Conservation (phyloP, 1,139 yeast species). For the Diutina ranongensis region DNA sequence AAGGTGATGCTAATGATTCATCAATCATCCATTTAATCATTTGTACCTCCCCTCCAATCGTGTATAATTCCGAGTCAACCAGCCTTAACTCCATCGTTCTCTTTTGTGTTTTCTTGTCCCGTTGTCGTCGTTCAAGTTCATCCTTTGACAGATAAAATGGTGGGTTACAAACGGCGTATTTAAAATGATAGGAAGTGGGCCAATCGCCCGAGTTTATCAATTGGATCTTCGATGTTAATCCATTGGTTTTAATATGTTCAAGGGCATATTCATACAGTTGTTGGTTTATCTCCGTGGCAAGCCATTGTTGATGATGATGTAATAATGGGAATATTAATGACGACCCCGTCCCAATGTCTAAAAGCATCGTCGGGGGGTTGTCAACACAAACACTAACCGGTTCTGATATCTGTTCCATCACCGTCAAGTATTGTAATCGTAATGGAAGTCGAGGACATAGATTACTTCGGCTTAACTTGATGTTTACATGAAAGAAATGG, state of each 20-base stretch:
- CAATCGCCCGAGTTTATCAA: background rate
- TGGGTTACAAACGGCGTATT: background rate
- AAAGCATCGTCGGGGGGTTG: background rate
- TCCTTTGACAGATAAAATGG: background rate
- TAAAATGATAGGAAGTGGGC: background rate
- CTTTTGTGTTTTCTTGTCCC: background rate
- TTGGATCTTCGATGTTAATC: background rate
- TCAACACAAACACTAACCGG: background rate
- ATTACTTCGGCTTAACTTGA: background rate
- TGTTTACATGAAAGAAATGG: background rate
- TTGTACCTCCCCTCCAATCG: background rate
- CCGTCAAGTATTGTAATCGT: background rate
- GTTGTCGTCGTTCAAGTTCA: background rate
- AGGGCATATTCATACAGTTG: background rate
- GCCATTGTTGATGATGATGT: background rate
- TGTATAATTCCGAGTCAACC: background rate
- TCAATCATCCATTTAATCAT: constrained; percentile 5
- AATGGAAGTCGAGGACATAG: background rate
- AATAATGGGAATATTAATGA: background rate
- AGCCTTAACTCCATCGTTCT: background rate
- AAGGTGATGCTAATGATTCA: background rate
- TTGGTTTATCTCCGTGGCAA: background rate
- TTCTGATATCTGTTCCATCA: background rate
- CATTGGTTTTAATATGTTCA: background rate
- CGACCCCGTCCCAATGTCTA: constrained; percentile 4